Evolutionary conservation across 2,329 filamentous ascomycete genomes (phyloP).

Genomic region (Xylaria multiplex): DNA sequence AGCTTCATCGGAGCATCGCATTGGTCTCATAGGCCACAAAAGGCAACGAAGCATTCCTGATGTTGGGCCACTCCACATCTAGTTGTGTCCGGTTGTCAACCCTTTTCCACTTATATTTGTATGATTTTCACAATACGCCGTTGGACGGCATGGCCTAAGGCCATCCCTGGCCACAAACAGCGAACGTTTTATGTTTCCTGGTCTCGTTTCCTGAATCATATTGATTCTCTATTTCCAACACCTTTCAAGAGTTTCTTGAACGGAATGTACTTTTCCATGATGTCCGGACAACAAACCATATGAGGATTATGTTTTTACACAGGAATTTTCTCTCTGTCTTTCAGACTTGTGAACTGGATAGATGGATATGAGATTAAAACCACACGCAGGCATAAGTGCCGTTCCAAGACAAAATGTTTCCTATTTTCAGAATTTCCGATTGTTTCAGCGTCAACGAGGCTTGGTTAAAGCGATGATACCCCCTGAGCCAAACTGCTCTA

Average conservation of each 20-base stretch:
- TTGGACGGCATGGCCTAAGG: conserved; percentile 38
- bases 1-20: conserved; percentile 56
- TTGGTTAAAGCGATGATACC: conserved; percentile 21
- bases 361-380: conserved; percentile 6
- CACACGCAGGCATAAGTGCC: background rate
- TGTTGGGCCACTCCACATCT: conserved; percentile 60
- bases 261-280: background rate
- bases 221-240: conserved; percentile 1
- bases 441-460: background rate
- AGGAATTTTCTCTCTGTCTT: conserved; percentile 12
- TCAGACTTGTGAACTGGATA: conserved; percentile 13
- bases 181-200: conserved; percentile 28
- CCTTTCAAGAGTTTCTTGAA: background rate
- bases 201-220: conserved; percentile 7
- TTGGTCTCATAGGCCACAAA: conserved; percentile 63
- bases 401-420: conserved; percentile 17
- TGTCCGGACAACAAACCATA: background rate
- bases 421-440: background rate
- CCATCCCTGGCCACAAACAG: conserved; percentile 39
- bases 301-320: background rate
- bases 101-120: background rate
- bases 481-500: background rate
- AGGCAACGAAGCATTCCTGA: conserved; percentile 69
- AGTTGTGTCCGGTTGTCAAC: conserved; percentile 34
- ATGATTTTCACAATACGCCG: conserved; percentile 30